These are phyloP conservation scores for Eucalyptus sp. DNA, from an alignment of 345 rosid genomes.

Conservation along the genomic window DNA sequence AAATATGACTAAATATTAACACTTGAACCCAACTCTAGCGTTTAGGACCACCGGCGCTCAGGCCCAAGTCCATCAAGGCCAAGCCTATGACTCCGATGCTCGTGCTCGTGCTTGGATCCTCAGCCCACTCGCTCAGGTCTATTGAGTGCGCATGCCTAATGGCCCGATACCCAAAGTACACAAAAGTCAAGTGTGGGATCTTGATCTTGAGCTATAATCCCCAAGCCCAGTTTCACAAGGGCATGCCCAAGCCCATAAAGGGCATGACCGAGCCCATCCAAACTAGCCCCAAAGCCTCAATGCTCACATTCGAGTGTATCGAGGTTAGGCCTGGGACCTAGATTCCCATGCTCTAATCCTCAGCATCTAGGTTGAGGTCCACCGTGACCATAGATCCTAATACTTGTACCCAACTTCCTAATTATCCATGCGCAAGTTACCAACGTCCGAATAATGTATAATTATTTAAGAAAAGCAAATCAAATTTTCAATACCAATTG, in stretches of 20 bases:
- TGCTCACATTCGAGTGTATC: neutral
- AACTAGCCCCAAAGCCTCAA: neutral
- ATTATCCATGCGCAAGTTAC: too few relatives aligned
- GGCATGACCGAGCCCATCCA: neutral
- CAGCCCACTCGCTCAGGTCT: rapidly evolving
- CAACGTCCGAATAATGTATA: rapidly evolving
- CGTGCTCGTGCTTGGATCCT: neutral
- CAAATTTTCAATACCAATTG: neutral
- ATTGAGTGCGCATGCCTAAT: neutral
- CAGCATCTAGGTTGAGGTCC: rapidly evolving
- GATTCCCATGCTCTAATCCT: neutral
- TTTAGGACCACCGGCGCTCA: rapidly evolving
- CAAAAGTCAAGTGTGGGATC: neutral
- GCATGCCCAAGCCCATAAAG: neutral
- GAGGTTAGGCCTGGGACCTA: neutral
- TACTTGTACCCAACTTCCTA: neutral
- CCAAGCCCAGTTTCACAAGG: neutral
- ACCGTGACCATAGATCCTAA: neutral
- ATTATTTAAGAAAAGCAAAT: too few relatives aligned
- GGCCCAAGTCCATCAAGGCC: neutral
- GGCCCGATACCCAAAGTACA: neutral
- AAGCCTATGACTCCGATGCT: neutral
- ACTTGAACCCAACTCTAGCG: neutral
- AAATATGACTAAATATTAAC: neutral
- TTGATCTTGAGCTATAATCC: neutral